Evolutionary conservation across 169 alveolate species (phyloP), one percentile per base, ranked within the genome.

Genomic region (Fabrea salina): DNA sequence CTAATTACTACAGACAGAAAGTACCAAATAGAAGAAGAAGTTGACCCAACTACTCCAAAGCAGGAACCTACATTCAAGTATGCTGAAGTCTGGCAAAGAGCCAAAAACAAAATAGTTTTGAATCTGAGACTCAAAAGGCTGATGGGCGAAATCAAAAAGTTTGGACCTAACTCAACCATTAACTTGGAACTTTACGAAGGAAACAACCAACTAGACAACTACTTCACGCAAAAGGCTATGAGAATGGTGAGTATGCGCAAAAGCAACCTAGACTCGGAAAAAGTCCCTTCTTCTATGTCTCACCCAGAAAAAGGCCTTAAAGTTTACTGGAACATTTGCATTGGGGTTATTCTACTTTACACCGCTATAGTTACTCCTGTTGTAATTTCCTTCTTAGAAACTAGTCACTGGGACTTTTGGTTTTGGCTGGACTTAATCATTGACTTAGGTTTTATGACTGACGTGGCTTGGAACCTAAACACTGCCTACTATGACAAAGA

Each of bases 351-450:
- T n/a, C 78, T 86, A 11, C 74, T 86, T 0, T 86, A 83, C 58
- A 86, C 92, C 1, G 92, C 89, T 3, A 82, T 54, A 11, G 49
- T 40, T 32, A 80, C 66, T 0, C 92, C 92, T 2, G 82, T 71
- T 53, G 61, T 54, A 35, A 53, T 86, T 25, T 76, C 87, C 11
- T 86, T 83, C 49, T 74, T 86, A 8, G 85, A 79, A 3, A 33
- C 53, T 2, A 22, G 66, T 1, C 13, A 78, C 2, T 35, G n/a
- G 43, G 77, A 54, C 32, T 75, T n/a, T 30, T 64, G 56, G 56
- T 68, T 68, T 68, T 19, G 37, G 41, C 16, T 43, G 2, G 78
- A 68, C n/a, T 40, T n/a, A 1, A 35, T 27, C 1, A n/a, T 41
- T n/a, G 41, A 44, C 44, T 11, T 13, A 13, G n/a, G 40, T 37